Conservation (phyloP, 805 yeast genomes). For the Myxozyma mucilagina region DNA sequence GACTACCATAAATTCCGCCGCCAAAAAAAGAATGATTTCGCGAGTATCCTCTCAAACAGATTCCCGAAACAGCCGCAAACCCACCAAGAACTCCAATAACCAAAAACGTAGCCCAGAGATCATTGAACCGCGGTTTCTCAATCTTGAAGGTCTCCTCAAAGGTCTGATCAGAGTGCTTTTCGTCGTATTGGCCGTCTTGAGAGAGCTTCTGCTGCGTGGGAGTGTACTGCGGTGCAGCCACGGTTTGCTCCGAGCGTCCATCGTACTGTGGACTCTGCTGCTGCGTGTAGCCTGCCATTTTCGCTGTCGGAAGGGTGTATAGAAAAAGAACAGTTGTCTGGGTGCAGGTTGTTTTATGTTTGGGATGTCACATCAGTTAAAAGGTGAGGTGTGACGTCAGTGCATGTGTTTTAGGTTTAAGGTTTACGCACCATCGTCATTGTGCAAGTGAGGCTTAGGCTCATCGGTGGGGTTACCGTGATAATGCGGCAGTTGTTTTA, state of each 20-base stretch:
- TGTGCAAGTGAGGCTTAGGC: too few relatives aligned
- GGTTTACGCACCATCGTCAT: too few relatives aligned
- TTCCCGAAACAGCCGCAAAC: constrained; percentile 67
- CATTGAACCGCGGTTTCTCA: constrained; percentile 65
- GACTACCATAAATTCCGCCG: constrained; percentile 56
- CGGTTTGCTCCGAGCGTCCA: constrained; percentile 11
- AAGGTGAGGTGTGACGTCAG: too few relatives aligned
- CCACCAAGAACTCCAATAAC: constrained; percentile 56
- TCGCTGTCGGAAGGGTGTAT: too few relatives aligned
- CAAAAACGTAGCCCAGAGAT: constrained; percentile 62
- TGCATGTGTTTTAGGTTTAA: too few relatives aligned
- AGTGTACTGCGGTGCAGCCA: constrained; percentile 18
- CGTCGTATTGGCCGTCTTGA: not conserved
- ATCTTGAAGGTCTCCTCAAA: constrained; percentile 72
- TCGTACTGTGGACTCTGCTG: constrained; percentile 18
- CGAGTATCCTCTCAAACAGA: constrained; percentile 66
- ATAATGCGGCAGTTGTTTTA: too few relatives aligned
- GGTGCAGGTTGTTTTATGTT: too few relatives aligned
- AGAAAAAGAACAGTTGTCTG: too few relatives aligned
- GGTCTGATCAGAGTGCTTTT: constrained; percentile 37
- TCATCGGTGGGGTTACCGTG: too few relatives aligned
- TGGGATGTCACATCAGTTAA: too few relatives aligned
- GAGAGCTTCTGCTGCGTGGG: constrained; percentile 11
- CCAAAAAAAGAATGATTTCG: constrained; percentile 58
- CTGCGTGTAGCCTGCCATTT: constrained; percentile 3